A percentile compares a stretch with the other conserved stretches of the same genome.
Evolutionary conservation across 768 basidiomycete genomes (phyloP).

Genomic region (Rubroboletus satanas): DNA sequence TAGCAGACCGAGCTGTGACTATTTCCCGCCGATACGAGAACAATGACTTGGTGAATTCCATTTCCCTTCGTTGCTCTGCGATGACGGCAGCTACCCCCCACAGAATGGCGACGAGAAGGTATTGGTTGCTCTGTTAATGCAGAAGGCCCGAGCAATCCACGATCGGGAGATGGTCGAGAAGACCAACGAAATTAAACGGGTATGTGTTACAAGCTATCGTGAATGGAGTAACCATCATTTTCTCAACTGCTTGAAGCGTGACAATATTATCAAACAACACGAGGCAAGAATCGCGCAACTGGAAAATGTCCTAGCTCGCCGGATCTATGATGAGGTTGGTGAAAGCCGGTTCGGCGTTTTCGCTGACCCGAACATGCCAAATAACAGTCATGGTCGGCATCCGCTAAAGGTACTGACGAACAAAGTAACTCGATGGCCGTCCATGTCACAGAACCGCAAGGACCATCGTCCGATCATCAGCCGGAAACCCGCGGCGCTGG

Average conservation of each 20-base stretch:
- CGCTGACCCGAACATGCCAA: conserved; percentile 12
- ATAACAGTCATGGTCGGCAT: conserved; percentile 10
- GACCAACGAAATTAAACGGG: conserved; percentile 53
- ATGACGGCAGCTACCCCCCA: conserved; percentile 12
- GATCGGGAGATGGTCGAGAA: conserved; percentile 53
- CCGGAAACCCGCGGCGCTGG: conserved; percentile 18
- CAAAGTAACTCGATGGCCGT: conserved; percentile 11
- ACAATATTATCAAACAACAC: conserved; percentile 42
- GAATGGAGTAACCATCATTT: conserved; percentile 7
- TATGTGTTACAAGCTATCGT: conserved; percentile 23
- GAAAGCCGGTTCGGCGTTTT: conserved; percentile 10
- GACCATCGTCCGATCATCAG: conserved; percentile 11
- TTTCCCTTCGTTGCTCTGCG: conserved; percentile 1
- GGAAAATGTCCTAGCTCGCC: conserved; percentile 44
- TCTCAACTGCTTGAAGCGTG: conserved; percentile 37
- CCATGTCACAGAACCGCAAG: conserved; percentile 9
- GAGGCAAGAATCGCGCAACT: conserved; percentile 43
- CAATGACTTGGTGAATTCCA: conserved; percentile 43
- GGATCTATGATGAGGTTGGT: conserved; percentile 36
- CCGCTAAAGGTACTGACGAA: conserved; percentile 12
- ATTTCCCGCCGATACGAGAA: conserved; percentile 40
- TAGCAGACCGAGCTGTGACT: conserved; percentile 23
- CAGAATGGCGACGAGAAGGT: conserved; percentile 50
- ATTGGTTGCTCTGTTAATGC: conserved; percentile 44
- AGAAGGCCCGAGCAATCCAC: conserved; percentile 43